Base-by-base conservation (phyloP, 139 green algal genomes). In the Yamagishiella unicocca region DNA sequence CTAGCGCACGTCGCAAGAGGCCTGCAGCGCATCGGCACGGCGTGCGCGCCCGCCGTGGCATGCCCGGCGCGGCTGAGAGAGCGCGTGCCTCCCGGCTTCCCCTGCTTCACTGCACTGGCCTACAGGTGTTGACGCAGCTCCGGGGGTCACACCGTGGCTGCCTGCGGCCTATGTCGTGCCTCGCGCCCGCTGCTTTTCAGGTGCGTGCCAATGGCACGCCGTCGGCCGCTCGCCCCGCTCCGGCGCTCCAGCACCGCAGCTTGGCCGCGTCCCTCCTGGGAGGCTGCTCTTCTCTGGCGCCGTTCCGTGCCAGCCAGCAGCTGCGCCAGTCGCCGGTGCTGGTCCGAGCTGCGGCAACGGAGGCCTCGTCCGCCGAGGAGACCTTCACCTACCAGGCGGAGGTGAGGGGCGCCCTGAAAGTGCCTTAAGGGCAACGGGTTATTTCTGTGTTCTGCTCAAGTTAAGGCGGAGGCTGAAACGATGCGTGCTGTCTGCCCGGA, bases 371-470 rank as follows among this genome's bases (percentile, higher is more conserved):
- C 24, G 38, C 53, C 24, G 91, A 91, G 79, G 95, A 96, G 83
- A 96, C 93, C 31, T 96, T 94, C 88, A 91, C 95, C 54, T 97
- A 97, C 85, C 94, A 96, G 88, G 94, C 95, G 9, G 95, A 97
- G 93, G 92, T 94, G 89, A 9, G 85, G 33, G n/a, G n/a, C n/a
- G n/a, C n/a, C 53, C 33, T 21, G 50, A 3, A n/a, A n/a, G n/a
- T n/a, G n/a, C n/a, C n/a, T n/a, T n/a, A n/a, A n/a, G n/a, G n/a
- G n/a, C n/a, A n/a, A n/a, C n/a, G n/a, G n/a, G n/a, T n/a, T n/a
- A n/a, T n/a, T n/a, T n/a, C n/a, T n/a, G n/a, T n/a, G n/a, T n/a
- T n/a, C n/a, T n/a, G n/a, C n/a, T n/a, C n/a, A n/a, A n/a, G n/a
- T n/a, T n/a, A n/a, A n/a, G n/a, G n/a, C n/a, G n/a, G n/a, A n/a